Evolutionary conservation across 768 basidiomycete genomes (phyloP).

Genomic region (Dacryopinax primogenitus): DNA sequence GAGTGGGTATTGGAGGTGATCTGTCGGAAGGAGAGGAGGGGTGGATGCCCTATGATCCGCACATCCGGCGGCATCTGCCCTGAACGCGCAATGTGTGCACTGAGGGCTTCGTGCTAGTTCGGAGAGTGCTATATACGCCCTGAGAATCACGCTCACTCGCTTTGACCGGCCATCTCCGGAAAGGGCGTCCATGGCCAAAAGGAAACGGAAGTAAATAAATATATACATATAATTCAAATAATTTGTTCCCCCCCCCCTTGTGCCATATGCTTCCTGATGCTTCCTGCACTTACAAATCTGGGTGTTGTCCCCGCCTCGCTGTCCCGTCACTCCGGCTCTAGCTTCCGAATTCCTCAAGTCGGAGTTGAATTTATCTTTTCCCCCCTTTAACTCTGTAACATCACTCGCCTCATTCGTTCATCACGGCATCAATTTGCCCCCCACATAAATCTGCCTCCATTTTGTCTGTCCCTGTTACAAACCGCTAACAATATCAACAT

Average conservation of each 20-base stretch:
- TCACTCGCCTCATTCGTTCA: too few species aligned
- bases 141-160: too few species aligned
- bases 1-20: too few species aligned
- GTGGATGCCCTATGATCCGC: background rate
- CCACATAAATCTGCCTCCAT: background rate
- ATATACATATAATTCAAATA: too few species aligned
- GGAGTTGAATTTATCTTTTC: too few species aligned
- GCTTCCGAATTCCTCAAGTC: background rate
- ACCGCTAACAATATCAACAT: background rate
- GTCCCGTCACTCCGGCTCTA: background rate
- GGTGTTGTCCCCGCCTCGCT: background rate
- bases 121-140: too few species aligned
- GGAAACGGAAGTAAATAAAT: too few species aligned
- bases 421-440: too few species aligned
- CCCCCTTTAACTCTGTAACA: too few species aligned
- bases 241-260: background rate
- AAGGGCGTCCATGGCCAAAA: too few species aligned
- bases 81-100: background rate
- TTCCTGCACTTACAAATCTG: background rate
- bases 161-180: constrained; percentile 1
- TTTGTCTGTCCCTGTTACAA: background rate
- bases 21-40: background rate
- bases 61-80: constrained; percentile 6
- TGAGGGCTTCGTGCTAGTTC: too few species aligned
- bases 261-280: background rate